phyloP scores from a whole-genome alignment of 108 stramenopile genomes.

The Skeletonema marinoi region DNA sequence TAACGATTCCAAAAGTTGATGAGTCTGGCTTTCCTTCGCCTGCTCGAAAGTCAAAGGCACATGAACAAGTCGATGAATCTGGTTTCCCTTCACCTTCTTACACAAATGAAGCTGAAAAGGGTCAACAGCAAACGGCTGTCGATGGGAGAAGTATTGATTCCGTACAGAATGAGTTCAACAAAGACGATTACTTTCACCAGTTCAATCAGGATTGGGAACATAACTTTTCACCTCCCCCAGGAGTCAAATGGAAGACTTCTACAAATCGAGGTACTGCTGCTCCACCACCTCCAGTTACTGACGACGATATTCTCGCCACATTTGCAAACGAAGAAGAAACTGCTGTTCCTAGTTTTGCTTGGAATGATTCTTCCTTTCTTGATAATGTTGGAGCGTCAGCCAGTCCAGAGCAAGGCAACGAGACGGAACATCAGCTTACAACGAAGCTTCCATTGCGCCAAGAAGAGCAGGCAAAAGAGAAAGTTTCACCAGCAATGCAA shows the following conservation, averaged over 20 bases:
- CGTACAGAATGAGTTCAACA: background rate
- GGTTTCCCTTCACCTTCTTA: background rate
- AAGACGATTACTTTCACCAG: constrained; percentile 11
- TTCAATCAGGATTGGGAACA: background rate
- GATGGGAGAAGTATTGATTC: background rate
- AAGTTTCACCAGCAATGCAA: background rate
- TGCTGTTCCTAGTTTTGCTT: background rate
- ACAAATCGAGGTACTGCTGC: constrained; percentile 1
- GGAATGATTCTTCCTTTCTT: background rate
- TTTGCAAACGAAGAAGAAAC: background rate
- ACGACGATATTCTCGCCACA: background rate
- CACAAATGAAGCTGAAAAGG: background rate
- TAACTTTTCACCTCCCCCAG: background rate
- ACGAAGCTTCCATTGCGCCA: background rate
- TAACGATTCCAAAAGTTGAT: background rate
- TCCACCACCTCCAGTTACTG: background rate
- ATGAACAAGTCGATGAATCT: background rate
- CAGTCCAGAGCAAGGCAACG: background rate
- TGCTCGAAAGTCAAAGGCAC: background rate
- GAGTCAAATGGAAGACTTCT: background rate
- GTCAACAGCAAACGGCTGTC: background rate
- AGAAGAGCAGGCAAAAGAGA: background rate
- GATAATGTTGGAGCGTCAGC: background rate
- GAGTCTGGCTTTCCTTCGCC: constrained; percentile 1
- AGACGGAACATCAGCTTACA: background rate